phyloP scores from a whole-genome alignment of 202 grass and related monocot species.

The Bolboschoenoplectus hybrid region DNA sequence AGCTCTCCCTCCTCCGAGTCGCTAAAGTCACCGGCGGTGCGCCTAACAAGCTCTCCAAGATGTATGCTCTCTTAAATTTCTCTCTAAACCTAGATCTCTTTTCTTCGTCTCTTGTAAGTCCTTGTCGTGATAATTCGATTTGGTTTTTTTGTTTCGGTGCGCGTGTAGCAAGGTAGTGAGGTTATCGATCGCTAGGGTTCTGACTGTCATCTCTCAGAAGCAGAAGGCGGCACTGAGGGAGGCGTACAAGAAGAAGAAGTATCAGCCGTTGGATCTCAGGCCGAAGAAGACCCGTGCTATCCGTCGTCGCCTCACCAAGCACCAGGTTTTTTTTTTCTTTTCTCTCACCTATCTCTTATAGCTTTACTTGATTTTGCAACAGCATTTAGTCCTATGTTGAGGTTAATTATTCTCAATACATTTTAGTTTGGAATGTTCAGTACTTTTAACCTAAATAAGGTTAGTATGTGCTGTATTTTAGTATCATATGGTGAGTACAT shows the following conservation, averaged over 20 bases:
- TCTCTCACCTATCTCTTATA: neutral
- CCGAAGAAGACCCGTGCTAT: slow-evolving; percentile 94
- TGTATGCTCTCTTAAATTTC: slow-evolving; percentile 24
- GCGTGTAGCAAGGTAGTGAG: slow-evolving; percentile 86
- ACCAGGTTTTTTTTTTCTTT: slow-evolving; percentile 50
- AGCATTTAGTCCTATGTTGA: neutral
- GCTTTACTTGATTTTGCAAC: neutral
- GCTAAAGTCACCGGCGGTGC: slow-evolving; percentile 87
- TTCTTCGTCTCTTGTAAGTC: neutral
- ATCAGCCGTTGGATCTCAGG: slow-evolving; percentile 69
- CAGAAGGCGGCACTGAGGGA: slow-evolving; percentile 74
- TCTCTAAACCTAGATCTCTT: neutral
- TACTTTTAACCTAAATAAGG: neutral
- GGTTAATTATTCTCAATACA: neutral
- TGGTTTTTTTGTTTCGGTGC: neutral
- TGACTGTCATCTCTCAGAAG: slow-evolving; percentile 95
- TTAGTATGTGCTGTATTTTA: neutral
- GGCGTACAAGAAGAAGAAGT: slow-evolving; percentile 76
- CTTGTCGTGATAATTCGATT: neutral
- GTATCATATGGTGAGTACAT: neutral
- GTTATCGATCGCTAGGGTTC: slow-evolving; percentile 76
- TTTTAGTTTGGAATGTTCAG: neutral
- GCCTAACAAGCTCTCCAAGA: slow-evolving; percentile 91
- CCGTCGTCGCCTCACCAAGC: slow-evolving; percentile 77
- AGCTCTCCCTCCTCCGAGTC: slow-evolving; percentile 81